Conservation (phyloP, 495 filamentous ascomycete species). For the Lasiosphaeria miniovina region DNA sequence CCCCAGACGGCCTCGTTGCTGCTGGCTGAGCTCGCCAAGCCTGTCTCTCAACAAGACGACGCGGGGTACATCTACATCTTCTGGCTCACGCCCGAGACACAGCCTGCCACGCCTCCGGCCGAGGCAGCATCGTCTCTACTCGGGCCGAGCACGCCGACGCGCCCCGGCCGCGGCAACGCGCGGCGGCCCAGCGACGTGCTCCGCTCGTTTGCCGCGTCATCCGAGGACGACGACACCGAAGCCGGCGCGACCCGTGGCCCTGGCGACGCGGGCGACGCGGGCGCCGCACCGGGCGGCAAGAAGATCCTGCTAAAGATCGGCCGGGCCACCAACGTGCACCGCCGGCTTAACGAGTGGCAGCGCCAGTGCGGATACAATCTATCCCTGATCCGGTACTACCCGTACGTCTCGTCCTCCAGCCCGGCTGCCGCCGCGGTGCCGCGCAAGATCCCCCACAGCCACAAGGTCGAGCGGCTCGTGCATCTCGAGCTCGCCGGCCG, state of each 20-base stretch:
- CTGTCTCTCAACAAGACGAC: slow-evolving; percentile 73
- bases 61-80: slow-evolving; percentile 98
- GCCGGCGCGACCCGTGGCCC: too few relatives aligned
- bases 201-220: slow-evolving; percentile 46
- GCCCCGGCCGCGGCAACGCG: slow-evolving; percentile 41
- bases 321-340: slow-evolving; percentile 83
- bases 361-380: slow-evolving; percentile 87
- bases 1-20: slow-evolving; percentile 64
- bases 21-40: slow-evolving; percentile 75
- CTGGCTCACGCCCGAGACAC: slow-evolving; percentile 70
- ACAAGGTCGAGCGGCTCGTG: slow-evolving; percentile 87
- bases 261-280: not conserved
- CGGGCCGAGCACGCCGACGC: slow-evolving; percentile 35
- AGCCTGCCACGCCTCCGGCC: slow-evolving; percentile 47
- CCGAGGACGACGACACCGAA: slow-evolving; percentile 12
- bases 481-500: slow-evolving; percentile 79
- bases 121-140: slow-evolving; percentile 61
- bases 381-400: slow-evolving; percentile 86
- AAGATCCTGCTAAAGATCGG: slow-evolving; percentile 89
- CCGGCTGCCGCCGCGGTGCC: slow-evolving; percentile 29
- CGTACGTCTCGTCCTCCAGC: slow-evolving; percentile 62
- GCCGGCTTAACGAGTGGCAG: slow-evolving; percentile 87
- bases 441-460: slow-evolving; percentile 78
- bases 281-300: slow-evolving; percentile 17
- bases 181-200: slow-evolving; percentile 67